Evolutionary conservation across 371 early-diverging fungal genomes (phyloP).

Genomic region (Dentiscutata heterogama): DNA sequence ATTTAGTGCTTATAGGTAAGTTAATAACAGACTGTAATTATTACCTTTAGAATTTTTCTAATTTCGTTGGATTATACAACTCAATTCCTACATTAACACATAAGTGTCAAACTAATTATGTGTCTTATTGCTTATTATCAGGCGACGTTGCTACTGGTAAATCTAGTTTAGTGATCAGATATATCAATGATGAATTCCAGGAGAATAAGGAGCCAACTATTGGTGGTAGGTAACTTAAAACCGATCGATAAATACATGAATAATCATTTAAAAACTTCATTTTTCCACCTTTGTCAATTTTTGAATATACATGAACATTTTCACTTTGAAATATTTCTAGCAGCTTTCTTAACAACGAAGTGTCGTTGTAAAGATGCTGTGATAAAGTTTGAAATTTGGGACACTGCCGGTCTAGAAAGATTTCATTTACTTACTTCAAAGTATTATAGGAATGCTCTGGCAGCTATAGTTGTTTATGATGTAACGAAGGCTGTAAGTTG

Average conservation of each 20-base stretch:
- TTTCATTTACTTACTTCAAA: constrained; percentile 96
- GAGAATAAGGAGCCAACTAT: constrained; percentile 98
- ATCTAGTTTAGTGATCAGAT: constrained; percentile 84
- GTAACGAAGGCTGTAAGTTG: constrained; percentile 87
- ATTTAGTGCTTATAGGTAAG: no score
- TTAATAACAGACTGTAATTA: no score
- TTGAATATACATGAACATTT: neutral
- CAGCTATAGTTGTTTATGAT: constrained; percentile 97
- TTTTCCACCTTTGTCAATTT: neutral
- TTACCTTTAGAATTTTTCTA: no score
- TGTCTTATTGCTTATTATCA: constrained; percentile 53
- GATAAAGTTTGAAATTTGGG: constrained; percentile 93
- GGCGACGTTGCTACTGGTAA: constrained; percentile 91
- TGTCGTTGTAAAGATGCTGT: constrained; percentile 72
- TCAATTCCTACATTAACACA: no score
- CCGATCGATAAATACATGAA: neutral
- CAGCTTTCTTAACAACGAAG: constrained; percentile 85
- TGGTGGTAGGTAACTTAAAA: constrained; percentile 71
- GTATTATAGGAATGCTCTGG: constrained; percentile 98
- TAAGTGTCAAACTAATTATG: no score
- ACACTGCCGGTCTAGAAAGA: constrained; percentile 94
- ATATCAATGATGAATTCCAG: constrained; percentile 94
- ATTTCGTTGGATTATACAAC: no score
- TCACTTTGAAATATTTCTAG: constrained; percentile 48
- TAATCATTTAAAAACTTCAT: neutral